A percentile compares a stretch with the other conserved stretches of the same genome.
Evolutionary conservation across 2,329 filamentous ascomycete genomes (phyloP).

Genomic region (Trichoderma gracile): DNA sequence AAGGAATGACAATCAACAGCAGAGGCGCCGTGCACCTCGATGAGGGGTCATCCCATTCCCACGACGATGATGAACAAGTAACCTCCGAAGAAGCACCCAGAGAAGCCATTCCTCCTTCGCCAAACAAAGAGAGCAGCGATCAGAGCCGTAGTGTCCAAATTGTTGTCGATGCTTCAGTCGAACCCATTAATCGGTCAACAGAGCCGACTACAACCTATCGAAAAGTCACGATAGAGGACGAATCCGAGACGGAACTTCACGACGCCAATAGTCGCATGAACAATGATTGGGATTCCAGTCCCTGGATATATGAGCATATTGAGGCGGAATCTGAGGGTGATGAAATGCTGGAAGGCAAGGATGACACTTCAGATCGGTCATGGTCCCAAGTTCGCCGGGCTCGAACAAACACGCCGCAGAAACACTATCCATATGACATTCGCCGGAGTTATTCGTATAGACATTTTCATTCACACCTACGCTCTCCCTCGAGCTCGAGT

Average conservation of each 20-base stretch:
- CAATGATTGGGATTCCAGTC: neutral
- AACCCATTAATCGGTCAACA: neutral
- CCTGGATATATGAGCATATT: neutral
- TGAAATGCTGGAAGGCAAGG: neutral
- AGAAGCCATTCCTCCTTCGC: too few species aligned
- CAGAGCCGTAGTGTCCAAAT: neutral
- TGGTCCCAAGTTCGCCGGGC: accelerated
- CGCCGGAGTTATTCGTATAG: neutral
- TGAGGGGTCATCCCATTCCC: too few species aligned
- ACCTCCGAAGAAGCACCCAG: too few species aligned
- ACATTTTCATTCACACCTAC: neutral
- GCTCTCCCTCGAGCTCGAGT: neutral
- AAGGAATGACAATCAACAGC: too few species aligned
- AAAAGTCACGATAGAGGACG: neutral
- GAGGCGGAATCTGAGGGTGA: neutral
- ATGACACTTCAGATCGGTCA: too few species aligned
- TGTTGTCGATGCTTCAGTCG: too few species aligned
- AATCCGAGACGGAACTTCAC: neutral
- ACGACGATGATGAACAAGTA: too few species aligned
- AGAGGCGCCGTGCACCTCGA: too few species aligned
- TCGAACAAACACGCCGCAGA: neutral
- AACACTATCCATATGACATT: neutral
- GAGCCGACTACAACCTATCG: neutral
- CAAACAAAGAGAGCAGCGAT: neutral
- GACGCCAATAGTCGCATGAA: neutral